Percentiles rank a stretch among this genome's conserved stretches.
Conservation (phyloP, 768 basidiomycete genomes). For the Hypsizygus marmoreus region DNA sequence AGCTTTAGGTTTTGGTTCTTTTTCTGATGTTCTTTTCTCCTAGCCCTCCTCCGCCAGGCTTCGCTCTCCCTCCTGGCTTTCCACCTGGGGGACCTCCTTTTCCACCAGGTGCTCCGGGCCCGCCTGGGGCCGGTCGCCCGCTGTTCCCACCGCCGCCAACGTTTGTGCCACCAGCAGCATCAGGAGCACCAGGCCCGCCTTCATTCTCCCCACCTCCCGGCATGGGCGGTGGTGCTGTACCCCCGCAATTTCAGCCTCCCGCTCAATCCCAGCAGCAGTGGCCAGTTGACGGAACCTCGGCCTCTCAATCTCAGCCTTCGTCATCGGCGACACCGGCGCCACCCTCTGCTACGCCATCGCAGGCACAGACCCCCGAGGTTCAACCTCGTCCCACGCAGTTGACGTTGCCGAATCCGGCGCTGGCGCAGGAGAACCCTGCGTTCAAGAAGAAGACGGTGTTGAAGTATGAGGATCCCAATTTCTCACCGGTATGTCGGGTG, state of each 20-base stretch:
- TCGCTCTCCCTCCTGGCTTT: slow-evolving; percentile 52
- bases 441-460: slow-evolving; percentile 78
- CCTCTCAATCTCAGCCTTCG: too few relatives aligned
- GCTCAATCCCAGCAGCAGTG: slow-evolving; percentile 13
- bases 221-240: slow-evolving; percentile 21
- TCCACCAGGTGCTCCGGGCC: slow-evolving; percentile 26
- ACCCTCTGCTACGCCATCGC: slow-evolving; percentile 7
- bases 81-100: slow-evolving; percentile 28
- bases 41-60: slow-evolving; percentile 56
- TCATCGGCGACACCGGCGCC: not conserved
- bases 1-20: slow-evolving; percentile 7
- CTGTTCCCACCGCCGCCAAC: slow-evolving; percentile 36
- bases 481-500: slow-evolving; percentile 75
- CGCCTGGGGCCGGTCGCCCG: slow-evolving; percentile 8
- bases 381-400: slow-evolving; percentile 31
- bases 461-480: slow-evolving; percentile 77
- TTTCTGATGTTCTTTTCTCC: slow-evolving; percentile 14
- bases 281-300: too few relatives aligned
- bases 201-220: slow-evolving; percentile 25
- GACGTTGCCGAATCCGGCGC: slow-evolving; percentile 55
- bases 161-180: slow-evolving; percentile 14
- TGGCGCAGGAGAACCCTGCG: slow-evolving; percentile 67
- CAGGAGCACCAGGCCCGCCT: slow-evolving; percentile 15
- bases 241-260: slow-evolving; percentile 10
- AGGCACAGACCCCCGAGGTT: slow-evolving; percentile 11